These are phyloP conservation scores for Pythium scleroteichum DNA, from an alignment of 352 stramenopile genomes.

Conservation along the genomic window DNA sequence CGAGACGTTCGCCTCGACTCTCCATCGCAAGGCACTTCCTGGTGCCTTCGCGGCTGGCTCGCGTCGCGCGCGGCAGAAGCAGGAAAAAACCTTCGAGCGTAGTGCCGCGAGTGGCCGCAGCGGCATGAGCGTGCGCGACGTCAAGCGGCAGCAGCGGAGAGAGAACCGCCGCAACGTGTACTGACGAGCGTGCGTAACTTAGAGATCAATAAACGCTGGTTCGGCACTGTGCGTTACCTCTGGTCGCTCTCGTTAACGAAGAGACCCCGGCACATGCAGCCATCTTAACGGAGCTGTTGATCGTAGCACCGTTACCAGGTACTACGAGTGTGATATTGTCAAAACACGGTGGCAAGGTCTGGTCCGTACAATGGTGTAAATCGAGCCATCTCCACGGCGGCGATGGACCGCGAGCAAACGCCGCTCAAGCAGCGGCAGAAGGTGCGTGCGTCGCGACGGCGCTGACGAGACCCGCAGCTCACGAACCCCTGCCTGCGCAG, in stretches of 20 bases:
- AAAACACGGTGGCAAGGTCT: constrained; percentile 6
- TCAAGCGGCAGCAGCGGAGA: constrained; percentile 53
- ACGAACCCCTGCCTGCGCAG: background rate
- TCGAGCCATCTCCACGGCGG: constrained; percentile 2
- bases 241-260: no score
- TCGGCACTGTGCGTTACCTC: no score
- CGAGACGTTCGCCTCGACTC: constrained; percentile 27
- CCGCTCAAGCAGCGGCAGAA: constrained; percentile 79
- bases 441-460: constrained; percentile 31
- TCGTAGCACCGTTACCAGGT: no score
- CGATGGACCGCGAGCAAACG: constrained; percentile 74
- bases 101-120: constrained; percentile 32
- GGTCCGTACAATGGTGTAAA: background rate
- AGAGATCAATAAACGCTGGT: no score
- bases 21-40: constrained; percentile 15
- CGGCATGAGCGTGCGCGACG: constrained; percentile 34
- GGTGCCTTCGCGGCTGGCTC: constrained; percentile 30
- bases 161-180: constrained; percentile 70
- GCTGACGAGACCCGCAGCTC: background rate
- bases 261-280: no score
- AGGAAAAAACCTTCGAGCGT: constrained; percentile 35
- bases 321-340: no score
- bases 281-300: no score
- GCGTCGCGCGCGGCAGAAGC: constrained; percentile 51
- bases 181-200: constrained; percentile 3